Evolutionary conservation across 2,329 filamentous ascomycete genomes (phyloP).

Genomic region (Cladosporium sp.): DNA sequence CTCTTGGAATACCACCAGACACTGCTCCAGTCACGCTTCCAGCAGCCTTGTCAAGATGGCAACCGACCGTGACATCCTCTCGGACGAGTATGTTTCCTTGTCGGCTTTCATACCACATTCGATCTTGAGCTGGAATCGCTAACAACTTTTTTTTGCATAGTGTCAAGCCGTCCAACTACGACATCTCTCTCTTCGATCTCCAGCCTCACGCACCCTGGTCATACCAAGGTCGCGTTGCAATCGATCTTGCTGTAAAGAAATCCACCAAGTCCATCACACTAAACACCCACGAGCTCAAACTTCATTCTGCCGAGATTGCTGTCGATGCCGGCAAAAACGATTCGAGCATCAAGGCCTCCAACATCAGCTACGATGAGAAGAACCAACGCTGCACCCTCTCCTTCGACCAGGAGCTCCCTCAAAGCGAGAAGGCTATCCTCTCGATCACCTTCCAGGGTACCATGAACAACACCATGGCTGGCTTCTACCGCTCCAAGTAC

Average conservation of each 20-base stretch:
- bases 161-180: constrained; percentile 84
- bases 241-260: constrained; percentile 71
- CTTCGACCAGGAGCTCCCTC: constrained; percentile 71
- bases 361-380: constrained; percentile 77
- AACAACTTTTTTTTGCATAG: constrained; percentile 37
- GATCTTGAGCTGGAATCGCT: neutral
- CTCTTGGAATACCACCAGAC: constrained; percentile 20
- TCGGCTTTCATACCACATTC: neutral
- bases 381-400: constrained; percentile 78
- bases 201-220: constrained; percentile 71
- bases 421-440: constrained; percentile 65
- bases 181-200: constrained; percentile 76
- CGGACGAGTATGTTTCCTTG: constrained; percentile 39
- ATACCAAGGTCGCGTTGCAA: constrained; percentile 83
- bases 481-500: constrained; percentile 93
- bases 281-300: constrained; percentile 81
- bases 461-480: constrained; percentile 91
- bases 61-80: constrained; percentile 48
- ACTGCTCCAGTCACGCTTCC: constrained; percentile 35
- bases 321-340: constrained; percentile 59
- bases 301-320: constrained; percentile 65
- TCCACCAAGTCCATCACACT: constrained; percentile 75
- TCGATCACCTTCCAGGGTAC: constrained; percentile 74
- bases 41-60: constrained; percentile 43
- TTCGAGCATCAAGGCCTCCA: constrained; percentile 60